Evolutionary conservation across 768 basidiomycete species (phyloP).

Genomic region (Trametes maxima): DNA sequence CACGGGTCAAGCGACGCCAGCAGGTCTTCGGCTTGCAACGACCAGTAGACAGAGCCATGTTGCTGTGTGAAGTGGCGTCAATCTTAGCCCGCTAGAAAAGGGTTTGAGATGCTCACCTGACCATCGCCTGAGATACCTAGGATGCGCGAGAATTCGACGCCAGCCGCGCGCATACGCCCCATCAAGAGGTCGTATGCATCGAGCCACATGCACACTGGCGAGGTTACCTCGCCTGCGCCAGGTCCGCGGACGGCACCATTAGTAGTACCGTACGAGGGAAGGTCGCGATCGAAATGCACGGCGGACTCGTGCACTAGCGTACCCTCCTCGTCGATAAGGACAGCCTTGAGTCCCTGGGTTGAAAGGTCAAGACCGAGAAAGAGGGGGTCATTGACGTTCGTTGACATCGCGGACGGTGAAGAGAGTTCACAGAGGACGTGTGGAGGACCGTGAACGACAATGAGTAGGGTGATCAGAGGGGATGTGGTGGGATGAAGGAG

Average conservation of each 20-base stretch:
- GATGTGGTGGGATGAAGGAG: neutral
- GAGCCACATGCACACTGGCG: conserved; percentile 84
- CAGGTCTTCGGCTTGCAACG: conserved; percentile 49
- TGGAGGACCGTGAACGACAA: neutral
- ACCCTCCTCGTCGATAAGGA: conserved; percentile 60
- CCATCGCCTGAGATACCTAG: conserved; percentile 75
- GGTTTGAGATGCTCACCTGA: conserved; percentile 50
- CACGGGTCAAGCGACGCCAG: conserved; percentile 57
- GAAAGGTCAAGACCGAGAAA: conserved; percentile 88
- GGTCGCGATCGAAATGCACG: conserved; percentile 80
- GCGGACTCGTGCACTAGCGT: conserved; percentile 66
- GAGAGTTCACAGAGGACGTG: neutral
- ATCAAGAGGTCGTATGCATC: conserved; percentile 81
- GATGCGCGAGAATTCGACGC: conserved; percentile 60
- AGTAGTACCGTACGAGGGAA: conserved; percentile 65
- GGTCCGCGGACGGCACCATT: conserved; percentile 70
- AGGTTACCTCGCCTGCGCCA: conserved; percentile 71
- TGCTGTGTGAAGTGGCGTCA: conserved; percentile 46
- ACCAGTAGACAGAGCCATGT: conserved; percentile 90
- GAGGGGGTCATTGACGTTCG: conserved; percentile 30
- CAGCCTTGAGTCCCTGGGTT: conserved; percentile 83
- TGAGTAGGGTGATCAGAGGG: neutral
- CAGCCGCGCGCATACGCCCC: conserved; percentile 57
- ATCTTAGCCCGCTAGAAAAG: neutral
- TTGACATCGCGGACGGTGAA: conserved; percentile 10